Percentiles rank a stretch among this genome's conserved stretches.
Evolutionary conservation across 148 eudicot species (phyloP).

Genomic region (Pouteria glomerata): DNA sequence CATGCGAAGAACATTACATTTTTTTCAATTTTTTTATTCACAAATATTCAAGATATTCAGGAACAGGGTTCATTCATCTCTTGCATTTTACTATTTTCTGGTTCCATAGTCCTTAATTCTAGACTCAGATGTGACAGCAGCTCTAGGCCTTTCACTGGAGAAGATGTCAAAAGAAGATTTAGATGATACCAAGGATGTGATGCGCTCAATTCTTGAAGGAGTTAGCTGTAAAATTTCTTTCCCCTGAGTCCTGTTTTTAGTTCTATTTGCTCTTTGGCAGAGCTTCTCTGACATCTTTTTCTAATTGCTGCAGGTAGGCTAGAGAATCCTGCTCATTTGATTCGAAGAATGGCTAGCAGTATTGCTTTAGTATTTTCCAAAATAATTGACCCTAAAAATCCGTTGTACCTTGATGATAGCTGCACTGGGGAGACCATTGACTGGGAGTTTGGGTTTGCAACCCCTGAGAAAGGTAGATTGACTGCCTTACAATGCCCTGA

Average conservation of each 20-base stretch:
- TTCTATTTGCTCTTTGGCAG: background rate
- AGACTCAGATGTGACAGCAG: constrained; percentile 77
- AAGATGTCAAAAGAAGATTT: constrained; percentile 87
- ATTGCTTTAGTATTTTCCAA: constrained; percentile 83
- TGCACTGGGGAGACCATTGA: constrained; percentile 57
- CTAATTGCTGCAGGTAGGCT: constrained; percentile 67
- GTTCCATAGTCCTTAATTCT: constrained; percentile 34
- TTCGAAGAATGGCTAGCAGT: constrained; percentile 80
- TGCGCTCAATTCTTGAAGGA: constrained; percentile 89
- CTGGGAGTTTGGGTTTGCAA: constrained; percentile 81
- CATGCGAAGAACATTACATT: background rate
- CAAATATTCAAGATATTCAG: background rate
- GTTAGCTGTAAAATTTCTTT: constrained; percentile 65
- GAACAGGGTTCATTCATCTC: background rate
- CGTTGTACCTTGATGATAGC: constrained; percentile 84
- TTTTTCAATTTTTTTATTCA: background rate
- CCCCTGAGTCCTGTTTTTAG: constrained; percentile 18
- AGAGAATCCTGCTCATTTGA: constrained; percentile 64
- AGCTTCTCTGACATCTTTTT: constrained; percentile 2
- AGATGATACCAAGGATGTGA: constrained; percentile 67
- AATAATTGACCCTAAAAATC: constrained; percentile 84
- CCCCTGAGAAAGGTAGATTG: constrained; percentile 27
- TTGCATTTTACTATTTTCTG: background rate
- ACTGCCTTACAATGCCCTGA: constrained; percentile 17
- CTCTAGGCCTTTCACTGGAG: constrained; percentile 78